Percentiles rank a stretch among this genome's conserved stretches.
Evolutionary conservation across 2,329 filamentous ascomycete species (phyloP).

Genomic region (Rutstroemia sp.): DNA sequence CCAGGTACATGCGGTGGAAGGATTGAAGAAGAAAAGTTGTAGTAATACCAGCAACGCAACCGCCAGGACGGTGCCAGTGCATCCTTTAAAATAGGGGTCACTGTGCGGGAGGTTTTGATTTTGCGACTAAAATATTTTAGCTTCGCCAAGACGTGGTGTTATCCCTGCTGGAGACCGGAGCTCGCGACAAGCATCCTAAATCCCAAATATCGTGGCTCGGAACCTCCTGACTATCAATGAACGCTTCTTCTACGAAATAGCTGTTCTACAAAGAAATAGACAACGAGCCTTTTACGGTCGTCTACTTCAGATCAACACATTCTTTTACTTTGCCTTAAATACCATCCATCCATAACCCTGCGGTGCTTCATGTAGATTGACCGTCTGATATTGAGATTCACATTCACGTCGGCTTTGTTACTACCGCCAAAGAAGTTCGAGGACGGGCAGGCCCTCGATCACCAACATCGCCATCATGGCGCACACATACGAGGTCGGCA

Average conservation of each 20-base stretch:
- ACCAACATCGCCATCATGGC: constrained; percentile 52
- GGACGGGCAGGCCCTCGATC: constrained; percentile 10
- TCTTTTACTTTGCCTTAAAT: constrained; percentile 1
- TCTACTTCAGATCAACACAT: constrained; percentile 7
- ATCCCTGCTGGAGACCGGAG: constrained; percentile 7
- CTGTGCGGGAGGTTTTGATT: neutral
- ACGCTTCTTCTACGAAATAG: constrained; percentile 4
- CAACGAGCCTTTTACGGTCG: constrained; percentile 10
- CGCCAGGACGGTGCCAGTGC: neutral
- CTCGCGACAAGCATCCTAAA: constrained; percentile 9
- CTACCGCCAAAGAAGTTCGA: constrained; percentile 18
- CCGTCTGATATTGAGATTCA: constrained; percentile 9
- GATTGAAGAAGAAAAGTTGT: no score
- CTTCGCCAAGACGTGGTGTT: constrained; percentile 1
- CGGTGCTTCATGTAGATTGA: constrained; percentile 22
- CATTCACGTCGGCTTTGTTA: constrained; percentile 16
- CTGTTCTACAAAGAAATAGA: constrained; percentile 5
- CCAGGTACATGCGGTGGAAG: no score
- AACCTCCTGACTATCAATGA: constrained; percentile 8
- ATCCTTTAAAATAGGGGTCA: constrained; percentile 6
- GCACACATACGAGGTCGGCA: constrained; percentile 92
- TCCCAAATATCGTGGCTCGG: constrained; percentile 8
- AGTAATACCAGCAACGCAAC: neutral
- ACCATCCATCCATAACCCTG: neutral
- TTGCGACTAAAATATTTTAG: constrained; percentile 7